Base-by-base conservation (phyloP, 805 yeast genomes). In the Saturnispora serradocipensis region DNA sequence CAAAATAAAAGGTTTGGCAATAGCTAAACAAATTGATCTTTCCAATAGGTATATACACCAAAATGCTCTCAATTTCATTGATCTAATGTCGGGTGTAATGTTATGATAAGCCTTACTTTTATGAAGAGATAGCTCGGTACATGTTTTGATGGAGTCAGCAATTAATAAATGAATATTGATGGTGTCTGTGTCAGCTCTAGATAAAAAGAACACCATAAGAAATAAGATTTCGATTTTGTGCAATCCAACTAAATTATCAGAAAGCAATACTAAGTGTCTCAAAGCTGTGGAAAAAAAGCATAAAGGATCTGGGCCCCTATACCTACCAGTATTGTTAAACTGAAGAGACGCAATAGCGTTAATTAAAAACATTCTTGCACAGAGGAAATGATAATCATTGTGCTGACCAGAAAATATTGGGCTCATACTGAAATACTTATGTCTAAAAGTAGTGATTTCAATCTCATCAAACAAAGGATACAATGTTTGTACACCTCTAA, bases 1-100 rank as follows among this genome's bases (percentile, higher is more conserved):
- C n/a, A 82, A 60, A 1, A 75, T 67, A 58, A 77, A 80, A 1
- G 79, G 78, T 59, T 77, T 77, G 4, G 84, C 82, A 11, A 82
- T 81, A 8, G 84, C 78, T 38, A 80, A 75, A 38, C 82, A 75
- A 46, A 80, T 77, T 67, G 81, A 73, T 60, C 84, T 73, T 59
- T 82, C 87, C 44, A 80, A 60, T n/a, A 79, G 59, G 61, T 81
- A 82, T 7, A 76, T 75, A 60, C 83, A 77, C 86, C 86, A 82
- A 67, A 82, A 82, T 16, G 78, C 65, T 55, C 86, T 70, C 64
- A 79, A 63, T 58, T 71, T 73, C 49, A 70, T 69, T 54, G 74
- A 72, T 49, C 56, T 58, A 20, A 57, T 47, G 30, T 58, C 58
- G 24, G 56, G 30, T 15, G 63, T 38, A 25, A 67, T 59, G 32